Percentiles rank a stretch among this genome's conserved stretches.
Conservation (phyloP, 2,329 filamentous ascomycete species). For the Mariannaea elegans region DNA sequence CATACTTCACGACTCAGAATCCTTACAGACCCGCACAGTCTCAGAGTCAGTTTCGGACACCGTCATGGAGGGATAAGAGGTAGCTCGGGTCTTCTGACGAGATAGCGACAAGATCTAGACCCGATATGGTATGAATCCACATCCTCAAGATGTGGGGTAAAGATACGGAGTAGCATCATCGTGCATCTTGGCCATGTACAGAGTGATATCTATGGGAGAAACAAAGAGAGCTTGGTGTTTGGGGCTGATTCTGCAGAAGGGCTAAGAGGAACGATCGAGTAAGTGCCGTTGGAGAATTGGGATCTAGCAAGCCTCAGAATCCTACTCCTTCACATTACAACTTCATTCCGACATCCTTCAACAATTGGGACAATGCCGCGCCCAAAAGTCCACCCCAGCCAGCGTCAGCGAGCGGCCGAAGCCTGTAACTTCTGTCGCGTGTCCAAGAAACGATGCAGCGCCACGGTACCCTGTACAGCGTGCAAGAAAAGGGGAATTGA, state of each 20-base stretch:
- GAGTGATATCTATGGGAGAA: slow-evolving; percentile 5
- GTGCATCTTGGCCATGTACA: neutral
- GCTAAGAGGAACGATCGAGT: too few relatives aligned
- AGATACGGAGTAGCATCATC: slow-evolving; percentile 17
- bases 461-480: slow-evolving; percentile 56
- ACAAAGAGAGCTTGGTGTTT: neutral
- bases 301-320: too few relatives aligned
- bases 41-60: slow-evolving; percentile 1
- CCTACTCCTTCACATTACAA: neutral
- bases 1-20: neutral
- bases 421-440: slow-evolving; percentile 58
- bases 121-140: slow-evolving; percentile 7
- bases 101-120: slow-evolving; percentile 17
- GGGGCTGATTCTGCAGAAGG: too few relatives aligned
- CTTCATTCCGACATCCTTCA: neutral
- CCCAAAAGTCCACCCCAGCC: slow-evolving; percentile 58
- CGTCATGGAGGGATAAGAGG: slow-evolving; percentile 9
- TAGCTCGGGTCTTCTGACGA: slow-evolving; percentile 1
- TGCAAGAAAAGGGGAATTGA: slow-evolving; percentile 55
- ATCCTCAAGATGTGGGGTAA: slow-evolving; percentile 18
- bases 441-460: slow-evolving; percentile 62
- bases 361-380: slow-evolving; percentile 54
- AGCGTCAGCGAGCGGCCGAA: slow-evolving; percentile 57
- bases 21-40: slow-evolving; percentile 13
- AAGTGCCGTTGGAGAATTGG: too few relatives aligned